A percentile compares a stretch with the other conserved stretches of the same genome.
These are phyloP conservation scores for Ophiosphaerella narmari DNA, from an alignment of 2,329 filamentous ascomycete genomes.

Conservation along the genomic window DNA sequence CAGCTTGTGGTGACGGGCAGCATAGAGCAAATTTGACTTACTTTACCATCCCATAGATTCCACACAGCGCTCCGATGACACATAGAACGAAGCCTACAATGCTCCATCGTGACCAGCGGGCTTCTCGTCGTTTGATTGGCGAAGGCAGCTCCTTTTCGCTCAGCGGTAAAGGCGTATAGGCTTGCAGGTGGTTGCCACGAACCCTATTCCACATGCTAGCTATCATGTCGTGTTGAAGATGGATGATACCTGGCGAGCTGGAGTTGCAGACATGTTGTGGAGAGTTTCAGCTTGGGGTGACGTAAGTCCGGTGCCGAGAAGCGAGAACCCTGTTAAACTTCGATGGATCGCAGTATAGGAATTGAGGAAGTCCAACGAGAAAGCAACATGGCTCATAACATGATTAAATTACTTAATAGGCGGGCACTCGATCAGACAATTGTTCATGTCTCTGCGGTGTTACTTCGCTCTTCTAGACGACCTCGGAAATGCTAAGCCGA, in stretches of 20 bases:
- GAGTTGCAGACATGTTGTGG: neutral
- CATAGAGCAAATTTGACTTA: slow-evolving; percentile 12
- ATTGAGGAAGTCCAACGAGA: too few species aligned
- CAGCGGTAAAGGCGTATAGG: slow-evolving; percentile 36
- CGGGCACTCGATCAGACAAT: too few species aligned
- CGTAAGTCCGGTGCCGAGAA: slow-evolving; percentile 3
- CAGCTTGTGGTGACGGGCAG: slow-evolving; percentile 11
- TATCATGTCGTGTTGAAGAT: slow-evolving; percentile 18
- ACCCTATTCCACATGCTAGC: slow-evolving; percentile 36
- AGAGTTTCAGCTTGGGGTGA: neutral
- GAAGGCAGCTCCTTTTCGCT: slow-evolving; percentile 32
- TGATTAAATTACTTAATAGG: too few species aligned
- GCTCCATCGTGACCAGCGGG: slow-evolving; percentile 11
- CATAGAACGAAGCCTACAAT: slow-evolving; percentile 20
- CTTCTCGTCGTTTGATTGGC: slow-evolving; percentile 21
- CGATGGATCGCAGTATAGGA: too few species aligned
- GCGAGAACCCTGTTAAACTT: neutral
- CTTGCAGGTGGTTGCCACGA: slow-evolving; percentile 25
- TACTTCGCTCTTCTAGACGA: too few species aligned
- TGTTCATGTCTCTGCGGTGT: too few species aligned
- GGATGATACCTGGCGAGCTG: neutral
- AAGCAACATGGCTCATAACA: too few species aligned
- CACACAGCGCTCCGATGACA: slow-evolving; percentile 19
- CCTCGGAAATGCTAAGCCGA: neutral
- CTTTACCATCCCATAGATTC: slow-evolving; percentile 32